These are phyloP conservation scores for Marchantia paleacea DNA, from an alignment of 225 moss, liverwort and hornwort genomes.

Conservation along the genomic window DNA sequence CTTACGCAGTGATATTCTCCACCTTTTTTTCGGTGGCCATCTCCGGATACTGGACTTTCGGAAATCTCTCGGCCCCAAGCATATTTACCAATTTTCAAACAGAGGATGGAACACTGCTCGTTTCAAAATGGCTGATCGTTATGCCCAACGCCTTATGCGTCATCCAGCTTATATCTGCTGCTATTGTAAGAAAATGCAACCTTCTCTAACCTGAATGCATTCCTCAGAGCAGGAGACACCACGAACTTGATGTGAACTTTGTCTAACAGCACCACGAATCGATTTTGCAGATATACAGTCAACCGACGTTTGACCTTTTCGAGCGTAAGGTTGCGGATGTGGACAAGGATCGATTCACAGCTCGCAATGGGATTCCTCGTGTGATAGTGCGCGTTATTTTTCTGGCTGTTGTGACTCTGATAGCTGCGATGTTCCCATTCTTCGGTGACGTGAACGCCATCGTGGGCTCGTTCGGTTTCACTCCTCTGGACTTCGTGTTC, in stretches of 20 bases:
- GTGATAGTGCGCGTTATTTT: conserved; percentile 44
- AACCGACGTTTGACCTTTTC: conserved; percentile 67
- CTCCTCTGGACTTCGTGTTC: conserved; percentile 62
- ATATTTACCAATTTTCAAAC: background rate
- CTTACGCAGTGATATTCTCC: conserved; percentile 22
- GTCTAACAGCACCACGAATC: background rate
- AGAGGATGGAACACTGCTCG: background rate
- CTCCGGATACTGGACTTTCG: conserved; percentile 50
- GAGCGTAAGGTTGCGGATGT: conserved; percentile 45
- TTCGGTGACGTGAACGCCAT: conserved; percentile 61
- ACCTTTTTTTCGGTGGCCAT: conserved; percentile 39
- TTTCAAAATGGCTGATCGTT: background rate
- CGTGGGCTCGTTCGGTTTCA: conserved; percentile 63
- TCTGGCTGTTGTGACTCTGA: conserved; percentile 51
- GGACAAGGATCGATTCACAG: conserved; percentile 40
- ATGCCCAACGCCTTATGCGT: background rate
- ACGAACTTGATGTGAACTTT: too few species aligned
- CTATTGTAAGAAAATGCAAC: background rate
- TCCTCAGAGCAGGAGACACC: too few species aligned
- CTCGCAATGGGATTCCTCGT: conserved; percentile 46
- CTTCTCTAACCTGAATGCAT: too few species aligned
- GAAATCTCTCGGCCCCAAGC: conserved; percentile 30
- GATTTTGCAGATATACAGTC: conserved; percentile 51
- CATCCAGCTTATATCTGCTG: conserved; percentile 18
- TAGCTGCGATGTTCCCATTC: conserved; percentile 67